Evolutionary conservation across 192 early-diverging fungal genomes (phyloP), one percentile per base, ranked within the genome.

Genomic region (Mortierella claussenii): DNA sequence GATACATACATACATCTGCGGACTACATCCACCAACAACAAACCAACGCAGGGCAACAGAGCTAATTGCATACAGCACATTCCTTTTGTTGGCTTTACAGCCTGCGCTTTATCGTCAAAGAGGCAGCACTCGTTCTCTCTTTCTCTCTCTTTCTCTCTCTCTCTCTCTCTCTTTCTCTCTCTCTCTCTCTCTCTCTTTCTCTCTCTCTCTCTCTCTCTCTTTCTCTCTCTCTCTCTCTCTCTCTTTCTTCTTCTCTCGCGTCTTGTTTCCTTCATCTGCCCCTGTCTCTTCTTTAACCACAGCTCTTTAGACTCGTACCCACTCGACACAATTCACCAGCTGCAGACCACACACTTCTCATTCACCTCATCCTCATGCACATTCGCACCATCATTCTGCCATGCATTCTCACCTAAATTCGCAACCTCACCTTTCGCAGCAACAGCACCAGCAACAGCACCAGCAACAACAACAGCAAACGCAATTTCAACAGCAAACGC

Each of bases 381-480:
- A 26, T 36, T 49, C 58, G 33, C 58, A 60, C 23, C 46, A 13
- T 3, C 33, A 56, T 31, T 37, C 37, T 42, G 28, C 27, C 30
- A 12, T 53, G 18, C 50, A 53, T 31, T 53, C 50, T 28, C 12
- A 28, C 1, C 20, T 42, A 21, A 40, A n/a, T 56, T 42, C 37
- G n/a, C 4, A 56, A n/a, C 21, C 18, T 9, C 55, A 52, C 27
- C n/a, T 24, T 33, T 34, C 11, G 17, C 47, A 7, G 36, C 49
- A 49, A 30, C 43, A 34, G 48, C 49, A 57, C 2, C 55, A 60
- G 27, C 28, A 47, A 5, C 45, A 32, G 30, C 52, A 34, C 15
- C 52, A 48, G 1, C 55, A 48, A 34, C 46, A 47, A 26, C 54
- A 49, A 31, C 46, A 65, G 52, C 61, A n/a, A n/a, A n/a, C n/a